Evolutionary conservation across 306 rosid genomes (phyloP).

Genomic region (Sophora flavescens): DNA sequence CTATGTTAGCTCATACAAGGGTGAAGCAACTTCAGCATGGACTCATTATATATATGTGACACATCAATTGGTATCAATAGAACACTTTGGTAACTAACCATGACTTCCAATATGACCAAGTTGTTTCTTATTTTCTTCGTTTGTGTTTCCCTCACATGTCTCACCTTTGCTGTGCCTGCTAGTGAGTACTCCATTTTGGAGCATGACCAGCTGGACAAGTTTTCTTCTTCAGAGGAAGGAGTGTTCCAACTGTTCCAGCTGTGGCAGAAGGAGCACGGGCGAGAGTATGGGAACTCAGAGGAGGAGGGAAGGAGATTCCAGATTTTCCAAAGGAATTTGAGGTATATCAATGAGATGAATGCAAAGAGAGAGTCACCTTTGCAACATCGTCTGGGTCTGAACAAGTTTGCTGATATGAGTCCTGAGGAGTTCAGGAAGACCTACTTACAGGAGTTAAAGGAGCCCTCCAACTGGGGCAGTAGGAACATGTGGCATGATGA

Average conservation of each 20-base stretch:
- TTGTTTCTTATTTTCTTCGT: slow-evolving; percentile 37
- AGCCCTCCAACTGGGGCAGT: slow-evolving; percentile 38
- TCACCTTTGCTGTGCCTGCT: slow-evolving; percentile 48
- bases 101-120: slow-evolving; percentile 48
- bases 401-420: slow-evolving; percentile 69
- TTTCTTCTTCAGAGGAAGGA: slow-evolving; percentile 52
- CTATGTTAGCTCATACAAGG: too few species aligned
- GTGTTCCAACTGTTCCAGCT: slow-evolving; percentile 53
- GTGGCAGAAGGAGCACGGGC: slow-evolving; percentile 63
- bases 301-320: slow-evolving; percentile 50
- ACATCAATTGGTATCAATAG: background rate
- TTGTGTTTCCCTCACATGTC: slow-evolving; percentile 28
- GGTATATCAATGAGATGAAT: slow-evolving; percentile 57
- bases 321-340: slow-evolving; percentile 65
- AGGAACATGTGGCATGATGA: slow-evolving; percentile 8
- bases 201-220: slow-evolving; percentile 28
- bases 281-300: slow-evolving; percentile 54
- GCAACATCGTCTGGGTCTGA: slow-evolving; percentile 57
- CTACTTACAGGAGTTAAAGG: slow-evolving; percentile 42
- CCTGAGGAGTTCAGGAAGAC: slow-evolving; percentile 59
- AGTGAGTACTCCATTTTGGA: slow-evolving; percentile 50
- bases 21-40: too few species aligned
- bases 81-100: slow-evolving; percentile 29
- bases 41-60: background rate
- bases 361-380: slow-evolving; percentile 45